Evolutionary conservation across 257 asterid genomes (phyloP), one percentile per base, ranked within the genome.

Genomic region (Handroanthus guayacan): DNA sequence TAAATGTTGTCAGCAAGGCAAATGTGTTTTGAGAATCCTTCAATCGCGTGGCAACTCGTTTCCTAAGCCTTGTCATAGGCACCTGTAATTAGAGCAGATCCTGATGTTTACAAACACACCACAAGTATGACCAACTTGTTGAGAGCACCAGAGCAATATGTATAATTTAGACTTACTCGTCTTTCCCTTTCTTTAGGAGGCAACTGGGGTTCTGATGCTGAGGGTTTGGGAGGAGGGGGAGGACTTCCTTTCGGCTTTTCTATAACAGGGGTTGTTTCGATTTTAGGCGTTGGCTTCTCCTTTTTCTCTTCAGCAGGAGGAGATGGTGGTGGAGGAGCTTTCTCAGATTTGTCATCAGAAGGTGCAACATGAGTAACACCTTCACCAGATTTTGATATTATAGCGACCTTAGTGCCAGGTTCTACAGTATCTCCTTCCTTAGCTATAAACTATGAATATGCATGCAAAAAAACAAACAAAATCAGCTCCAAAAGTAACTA

Each of bases 181-280:
- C 96, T 88, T 85, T 95, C 99, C 84, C 98, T 87, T 9, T 93
- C 99, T 88, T 91, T 93, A 67, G 99, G 99, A 45, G 98, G 98
- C 16, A 95, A 89, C 89, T 89, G 96, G 62, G 92, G 97, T 84
- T 95, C 99, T 51, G 94, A 71, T 14, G 97, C 94, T 43, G 97
- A 82, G 78, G 65, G 70, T 82, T 70, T 87, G 14, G 95, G 85
- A 75, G 98, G 87, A 54, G 97, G 85, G 36, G 90, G 65, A 68
- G 86, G 75, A 63, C 82, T 78, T 75, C 57, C 84, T 83, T 82
- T 89, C 45, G 92, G 87, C 85, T 84, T 89, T 82, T 84, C 89
- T 64, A 62, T 73, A 25, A 81, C 87, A 58, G 92, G 90, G 39
- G 84, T 64, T 16, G 86, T 51, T 80, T 89, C 90, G 55, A 84